Evolutionary conservation across 2,329 filamentous ascomycete species (phyloP), one percentile per base, ranked within the genome.

Genomic region (Fusarium tuaranense): DNA sequence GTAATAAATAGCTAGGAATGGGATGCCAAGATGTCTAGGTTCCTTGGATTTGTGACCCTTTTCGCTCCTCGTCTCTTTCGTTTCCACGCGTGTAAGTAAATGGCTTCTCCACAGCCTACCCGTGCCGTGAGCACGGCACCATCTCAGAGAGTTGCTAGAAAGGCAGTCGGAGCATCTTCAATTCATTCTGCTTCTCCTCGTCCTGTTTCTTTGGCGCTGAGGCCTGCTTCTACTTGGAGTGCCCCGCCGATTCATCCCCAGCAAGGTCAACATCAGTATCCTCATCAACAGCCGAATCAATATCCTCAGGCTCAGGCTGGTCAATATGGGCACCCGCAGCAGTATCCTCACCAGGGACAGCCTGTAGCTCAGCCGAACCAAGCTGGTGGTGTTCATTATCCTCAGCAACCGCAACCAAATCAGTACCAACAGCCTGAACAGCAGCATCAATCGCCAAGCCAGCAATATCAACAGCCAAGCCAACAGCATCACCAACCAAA

Each of bases 41-140:
- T 7, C 48, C 48, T 32, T 53, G 27, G 18, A 20, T 53, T 53
- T 53, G 27, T 10, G 48, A 53, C 10, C 48, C 48, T 53, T 51
- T 48, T 53, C 3, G 48, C 48, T 53, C 48, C 3, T 53, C 27
- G 8, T 9, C 48, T 53, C 10, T 32, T 18, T 53, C 18, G 7
- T 12, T 6, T 10, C 9, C 25, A 16, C 48, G 25, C 18, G 48
- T 53, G 16, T 53, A 53, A 53, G 48, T 53, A 32, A 27, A 75
- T 75, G 73, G 73, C 66, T 18, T 70, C 69, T 58, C 70, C 71
- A 38, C 67, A 75, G 46, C 64, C 67, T 68, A 73, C 58, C 25
- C 25, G 30, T 22, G 44, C 32, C 51, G 18, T 46, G 10, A 71
- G 63, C 46, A 58, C 62, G 2, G 57, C 53, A 12, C 57, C 72